phyloP scores from a whole-genome alignment of 495 filamentous ascomycete species.

The Podospora sp. region DNA sequence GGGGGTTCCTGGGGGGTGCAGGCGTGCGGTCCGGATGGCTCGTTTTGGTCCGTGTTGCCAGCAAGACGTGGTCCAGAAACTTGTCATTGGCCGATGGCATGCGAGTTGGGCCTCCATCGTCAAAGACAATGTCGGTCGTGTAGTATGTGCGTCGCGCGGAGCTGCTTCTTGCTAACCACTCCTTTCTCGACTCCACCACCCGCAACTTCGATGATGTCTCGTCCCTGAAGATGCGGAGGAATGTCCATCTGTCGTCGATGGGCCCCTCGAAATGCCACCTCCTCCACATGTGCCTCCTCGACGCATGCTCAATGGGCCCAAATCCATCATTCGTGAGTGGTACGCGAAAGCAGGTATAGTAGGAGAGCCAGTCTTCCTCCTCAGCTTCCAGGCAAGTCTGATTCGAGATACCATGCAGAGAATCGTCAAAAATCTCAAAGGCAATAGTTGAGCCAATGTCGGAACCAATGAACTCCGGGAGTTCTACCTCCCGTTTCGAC shows the following conservation, averaged over 20 bases:
- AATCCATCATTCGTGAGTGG: slow-evolving; percentile 46
- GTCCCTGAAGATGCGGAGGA: slow-evolving; percentile 64
- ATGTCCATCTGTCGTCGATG: slow-evolving; percentile 76
- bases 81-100: no score
- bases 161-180: slow-evolving; percentile 65
- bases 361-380: slow-evolving; percentile 69
- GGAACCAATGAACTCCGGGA: slow-evolving; percentile 58
- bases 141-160: slow-evolving; percentile 71
- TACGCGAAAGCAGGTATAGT: slow-evolving; percentile 69
- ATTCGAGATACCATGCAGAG: slow-evolving; percentile 75
- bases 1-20: slow-evolving; percentile 21
- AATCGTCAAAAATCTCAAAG: slow-evolving; percentile 70
- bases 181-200: slow-evolving; percentile 71
- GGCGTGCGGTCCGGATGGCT: not conserved
- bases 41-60: slow-evolving; percentile 10
- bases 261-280: slow-evolving; percentile 72
- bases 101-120: slow-evolving; percentile 14
- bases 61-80: not conserved
- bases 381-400: slow-evolving; percentile 64
- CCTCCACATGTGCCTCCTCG: slow-evolving; percentile 59
- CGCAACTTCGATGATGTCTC: slow-evolving; percentile 61
- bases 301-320: slow-evolving; percentile 34
- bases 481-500: slow-evolving; percentile 45
- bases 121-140: slow-evolving; percentile 58
- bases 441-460: slow-evolving; percentile 70